Base-by-base conservation (phyloP, 176 grass and related monocot species). In the Lolium rigidum region DNA sequence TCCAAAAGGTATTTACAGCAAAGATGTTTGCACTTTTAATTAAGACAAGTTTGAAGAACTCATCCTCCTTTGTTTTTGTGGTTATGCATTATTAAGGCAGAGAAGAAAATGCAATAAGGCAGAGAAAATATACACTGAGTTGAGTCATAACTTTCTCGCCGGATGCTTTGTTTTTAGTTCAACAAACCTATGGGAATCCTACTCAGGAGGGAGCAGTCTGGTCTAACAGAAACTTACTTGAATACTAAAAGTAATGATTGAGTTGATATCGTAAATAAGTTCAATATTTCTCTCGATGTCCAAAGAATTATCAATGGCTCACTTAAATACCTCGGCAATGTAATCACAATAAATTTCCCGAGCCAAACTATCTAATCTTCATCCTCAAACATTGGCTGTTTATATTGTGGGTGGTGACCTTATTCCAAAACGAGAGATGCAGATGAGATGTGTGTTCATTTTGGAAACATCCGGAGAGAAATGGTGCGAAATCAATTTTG, bases 11-110 rank as follows among this genome's bases (percentile, higher is more conserved):
- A 47, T 48, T 24, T 83, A 13, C 20, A 2, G 25, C 62, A 74
- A 83, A 73, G 37, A 61, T 83, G 41, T n/a, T 22, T 49, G 10
- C 18, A 15, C 51, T 74, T 74, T 83, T 0, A 44, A 74, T 69
- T 10, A 35, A 31, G 54, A 48, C 17, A n/a, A 61, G 69, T 74
- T 62, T 49, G 13, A 49, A 62, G 25, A 74, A 74, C 54, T 70
- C 43, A 15, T 31, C 9, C 70, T 21, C 5, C 10, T 46, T 58
- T 62, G 14, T 61, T 43, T 22, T 7, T 78, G 76, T 41, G 31
- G 52, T n/a, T 58, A 39, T 39, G 21, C 17, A 58, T 1, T 35
- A n/a, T 15, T 78, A 76, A 55, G 26, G 24, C 74, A 35, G 16
- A 54, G 24, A 76, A 55, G 31, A 35, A 35, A 35, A 44, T 10